Evolutionary conservation across 495 filamentous ascomycete species (phyloP), one percentile per base, ranked within the genome.

Genomic region (Parachaetomium inaequale): DNA sequence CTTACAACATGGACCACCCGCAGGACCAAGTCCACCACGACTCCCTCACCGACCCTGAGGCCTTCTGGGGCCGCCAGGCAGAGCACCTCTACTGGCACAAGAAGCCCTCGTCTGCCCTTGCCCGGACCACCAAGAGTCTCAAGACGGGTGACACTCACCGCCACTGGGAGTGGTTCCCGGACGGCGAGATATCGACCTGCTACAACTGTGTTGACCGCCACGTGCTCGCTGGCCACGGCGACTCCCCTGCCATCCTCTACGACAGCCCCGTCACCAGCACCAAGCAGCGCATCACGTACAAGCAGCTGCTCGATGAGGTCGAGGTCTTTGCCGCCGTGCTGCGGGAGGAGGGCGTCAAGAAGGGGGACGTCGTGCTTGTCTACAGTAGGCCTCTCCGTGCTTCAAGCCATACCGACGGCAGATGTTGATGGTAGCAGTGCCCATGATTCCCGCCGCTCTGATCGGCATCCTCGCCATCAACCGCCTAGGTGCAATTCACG

Each of bases 161-260:
- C 28, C 79, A 87, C 68, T 96, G 91, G 89, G 83, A 83, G 32
- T 97, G 69, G 93, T 97, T 96, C 65, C 85, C 91, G 0, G 90
- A 84, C 59, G 93, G 93, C 50, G 86, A 93, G 75, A 89, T 97
- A 68, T 95, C 90, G 28, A 96, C 92, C 0, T 87, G 86, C 55
- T 96, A 88, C 74, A 97, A 97, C 70, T 94, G 92, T 66, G 76
- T 97, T 31, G 93, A 96, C 71, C 82, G 93, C 21, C 93, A 96
- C 74, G 91, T 97, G 17, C 76, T 85, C 21, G 81, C 81, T 8
- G 91, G 92, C 19, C 77, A 85, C 62, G 93, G 92, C 11, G 83
- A 87, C 17, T 75, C 78, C 38, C 82, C 83, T 0, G 93, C 93
- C 12, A 88, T 97, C 56, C 83, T 91, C 57, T 96, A 90, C 85